Evolutionary conservation across 1,284 basidiomycete species (phyloP).

Genomic region (Volvariella surrecta): DNA sequence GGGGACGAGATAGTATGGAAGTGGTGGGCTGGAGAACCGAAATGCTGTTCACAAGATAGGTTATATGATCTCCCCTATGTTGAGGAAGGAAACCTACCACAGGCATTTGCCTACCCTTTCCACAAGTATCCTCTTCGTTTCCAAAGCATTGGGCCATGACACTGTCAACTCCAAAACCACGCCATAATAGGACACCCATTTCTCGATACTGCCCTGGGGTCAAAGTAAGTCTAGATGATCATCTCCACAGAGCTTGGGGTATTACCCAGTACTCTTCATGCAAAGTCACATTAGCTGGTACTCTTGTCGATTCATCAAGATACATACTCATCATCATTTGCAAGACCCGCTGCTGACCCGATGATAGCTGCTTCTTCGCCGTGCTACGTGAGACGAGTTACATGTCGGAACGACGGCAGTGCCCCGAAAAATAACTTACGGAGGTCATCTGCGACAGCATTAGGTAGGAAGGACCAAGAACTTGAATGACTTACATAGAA

Average conservation of each 20-base stretch:
- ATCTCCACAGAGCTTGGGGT: background rate
- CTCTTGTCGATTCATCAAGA: constrained; percentile 1
- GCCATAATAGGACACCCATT: constrained; percentile 84
- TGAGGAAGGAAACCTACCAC: constrained; percentile 40
- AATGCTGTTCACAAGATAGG: constrained; percentile 51
- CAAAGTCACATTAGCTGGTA: constrained; percentile 2
- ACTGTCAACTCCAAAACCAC: constrained; percentile 67
- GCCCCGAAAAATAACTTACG: constrained; percentile 34
- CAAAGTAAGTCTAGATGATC: background rate
- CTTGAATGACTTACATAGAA: constrained; percentile 66
- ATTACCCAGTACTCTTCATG: constrained; percentile 51
- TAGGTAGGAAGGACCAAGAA: constrained; percentile 7
- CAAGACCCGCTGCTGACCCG: constrained; percentile 83
- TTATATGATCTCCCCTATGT: constrained; percentile 4
- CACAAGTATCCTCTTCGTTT: constrained; percentile 71
- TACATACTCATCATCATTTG: constrained; percentile 79
- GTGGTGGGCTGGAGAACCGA: constrained; percentile 77
- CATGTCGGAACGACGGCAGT: constrained; percentile 1
- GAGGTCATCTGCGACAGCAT: constrained; percentile 57
- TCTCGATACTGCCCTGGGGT: constrained; percentile 79
- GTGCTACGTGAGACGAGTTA: constrained; percentile 36
- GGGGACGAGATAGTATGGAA: constrained; percentile 94
- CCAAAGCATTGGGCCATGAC: constrained; percentile 89
- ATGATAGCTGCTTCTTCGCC: constrained; percentile 92
- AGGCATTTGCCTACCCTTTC: constrained; percentile 88